phyloP scores from a whole-genome alignment of 148 eudicot genomes.

The Silene uniflora region DNA sequence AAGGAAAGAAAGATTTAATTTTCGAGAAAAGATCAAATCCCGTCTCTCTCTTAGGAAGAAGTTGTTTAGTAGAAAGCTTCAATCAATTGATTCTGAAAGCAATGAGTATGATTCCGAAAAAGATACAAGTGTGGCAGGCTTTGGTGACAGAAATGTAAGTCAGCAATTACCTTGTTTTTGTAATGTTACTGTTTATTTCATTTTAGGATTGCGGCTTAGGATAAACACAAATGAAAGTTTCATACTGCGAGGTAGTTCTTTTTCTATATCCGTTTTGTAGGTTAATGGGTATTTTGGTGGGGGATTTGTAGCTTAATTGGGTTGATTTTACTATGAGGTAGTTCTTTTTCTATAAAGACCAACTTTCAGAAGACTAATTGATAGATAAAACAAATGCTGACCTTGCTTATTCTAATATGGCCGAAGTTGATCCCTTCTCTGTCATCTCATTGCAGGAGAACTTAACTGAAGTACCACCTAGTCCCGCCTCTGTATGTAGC shows the following conservation, averaged over 20 bases:
- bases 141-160: constrained; percentile 59
- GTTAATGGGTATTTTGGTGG: too few species aligned
- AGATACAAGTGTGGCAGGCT: constrained; percentile 50
- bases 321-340: too few species aligned
- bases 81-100: constrained; percentile 44
- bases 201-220: neutral
- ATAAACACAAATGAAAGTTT: too few species aligned
- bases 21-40: constrained; percentile 64
- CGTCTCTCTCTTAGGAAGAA: constrained; percentile 58
- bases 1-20: constrained; percentile 64
- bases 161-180: constrained; percentile 9
- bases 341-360: too few species aligned
- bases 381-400: neutral
- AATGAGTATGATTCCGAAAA: constrained; percentile 36
- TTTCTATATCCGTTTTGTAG: too few species aligned
- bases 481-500: constrained; percentile 94
- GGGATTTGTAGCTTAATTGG: too few species aligned
- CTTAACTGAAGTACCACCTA: constrained; percentile 91
- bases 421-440: constrained; percentile 5
- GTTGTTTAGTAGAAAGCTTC: constrained; percentile 69
- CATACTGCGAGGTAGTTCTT: too few species aligned
- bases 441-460: constrained; percentile 57
- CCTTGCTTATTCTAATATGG: neutral
- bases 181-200: constrained; percentile 3
- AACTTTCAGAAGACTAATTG: neutral